These are phyloP conservation scores for Pelargonium fulgidum DNA, from an alignment of 441 rosid genomes.

Conservation along the genomic window DNA sequence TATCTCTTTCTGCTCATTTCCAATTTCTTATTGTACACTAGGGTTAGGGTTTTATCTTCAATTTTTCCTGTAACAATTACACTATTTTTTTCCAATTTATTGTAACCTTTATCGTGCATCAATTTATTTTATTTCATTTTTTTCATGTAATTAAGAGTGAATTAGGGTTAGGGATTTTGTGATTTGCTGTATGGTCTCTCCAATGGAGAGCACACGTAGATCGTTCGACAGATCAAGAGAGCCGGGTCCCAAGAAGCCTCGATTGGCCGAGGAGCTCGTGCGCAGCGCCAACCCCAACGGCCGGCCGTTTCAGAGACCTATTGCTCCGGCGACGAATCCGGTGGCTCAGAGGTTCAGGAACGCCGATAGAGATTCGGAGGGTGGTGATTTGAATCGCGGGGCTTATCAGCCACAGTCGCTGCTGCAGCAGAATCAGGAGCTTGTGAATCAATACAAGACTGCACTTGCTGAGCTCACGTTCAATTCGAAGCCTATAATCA, in stretches of 20 bases:
- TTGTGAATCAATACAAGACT: slow-evolving; percentile 77
- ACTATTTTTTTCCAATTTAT: not conserved
- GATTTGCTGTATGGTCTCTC: slow-evolving; percentile 22
- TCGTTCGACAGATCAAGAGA: slow-evolving; percentile 84
- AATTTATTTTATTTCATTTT: not conserved
- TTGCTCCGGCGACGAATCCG: slow-evolving; percentile 32
- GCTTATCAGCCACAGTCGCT: slow-evolving; percentile 62
- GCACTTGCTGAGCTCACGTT: slow-evolving; percentile 94
- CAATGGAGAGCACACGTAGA: slow-evolving; percentile 78
- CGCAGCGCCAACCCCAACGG: slow-evolving; percentile 29
- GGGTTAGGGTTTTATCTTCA: not conserved
- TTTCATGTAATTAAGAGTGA: slow-evolving; percentile 1
- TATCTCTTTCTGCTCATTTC: not conserved
- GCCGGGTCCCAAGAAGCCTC: slow-evolving; percentile 55
- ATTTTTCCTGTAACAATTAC: not conserved
- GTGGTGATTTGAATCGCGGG: slow-evolving; percentile 39
- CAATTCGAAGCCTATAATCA: slow-evolving; percentile 92
- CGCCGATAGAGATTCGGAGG: slow-evolving; percentile 38
- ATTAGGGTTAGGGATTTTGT: slow-evolving; percentile 29
- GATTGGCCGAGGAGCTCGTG: slow-evolving; percentile 38
- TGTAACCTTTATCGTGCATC: not conserved
- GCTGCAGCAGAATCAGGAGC: slow-evolving; percentile 71
- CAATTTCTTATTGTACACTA: not conserved
- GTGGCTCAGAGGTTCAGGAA: slow-evolving; percentile 35
- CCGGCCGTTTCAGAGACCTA: slow-evolving; percentile 32